A percentile compares a stretch with the other conserved stretches of the same genome.
Evolutionary conservation across 2,329 filamentous ascomycete species (phyloP).

Genomic region (Thielaviopsis euricoi): DNA sequence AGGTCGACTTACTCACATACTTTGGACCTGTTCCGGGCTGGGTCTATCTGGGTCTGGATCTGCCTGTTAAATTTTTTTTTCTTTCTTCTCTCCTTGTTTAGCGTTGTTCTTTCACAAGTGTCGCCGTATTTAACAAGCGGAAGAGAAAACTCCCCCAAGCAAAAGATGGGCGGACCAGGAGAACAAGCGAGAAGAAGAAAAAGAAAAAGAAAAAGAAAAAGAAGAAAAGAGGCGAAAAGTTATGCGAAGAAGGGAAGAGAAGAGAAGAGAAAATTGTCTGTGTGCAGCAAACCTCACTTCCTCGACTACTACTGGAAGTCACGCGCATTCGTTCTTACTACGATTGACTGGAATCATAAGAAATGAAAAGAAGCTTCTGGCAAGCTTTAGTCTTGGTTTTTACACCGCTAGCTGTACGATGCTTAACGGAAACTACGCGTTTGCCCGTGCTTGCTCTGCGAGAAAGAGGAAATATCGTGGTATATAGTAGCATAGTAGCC

Average conservation of each 20-base stretch:
- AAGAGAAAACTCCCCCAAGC: background rate
- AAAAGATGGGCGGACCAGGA: background rate
- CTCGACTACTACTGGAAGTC: background rate
- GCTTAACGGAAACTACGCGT: too few species aligned
- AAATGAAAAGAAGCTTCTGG: too few species aligned
- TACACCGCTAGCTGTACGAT: too few species aligned
- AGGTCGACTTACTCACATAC: background rate
- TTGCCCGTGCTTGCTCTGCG: too few species aligned
- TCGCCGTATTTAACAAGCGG: background rate
- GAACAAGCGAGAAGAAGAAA: background rate
- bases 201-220: background rate
- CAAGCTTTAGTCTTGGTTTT: too few species aligned
- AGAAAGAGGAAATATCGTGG: too few species aligned
- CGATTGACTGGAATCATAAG: too few species aligned
- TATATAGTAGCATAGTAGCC: too few species aligned
- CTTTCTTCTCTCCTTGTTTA: background rate
- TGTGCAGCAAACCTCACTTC: background rate
- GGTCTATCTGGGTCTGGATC: background rate
- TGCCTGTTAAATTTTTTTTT: background rate
- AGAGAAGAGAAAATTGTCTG: background rate
- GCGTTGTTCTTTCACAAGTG: background rate
- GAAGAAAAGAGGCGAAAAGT: background rate
- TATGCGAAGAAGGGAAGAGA: background rate
- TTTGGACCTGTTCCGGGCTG: background rate
- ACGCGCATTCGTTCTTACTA: too few species aligned